phyloP scores from a whole-genome alignment of 106 monocot species.

The Dioscorea alata region DNA sequence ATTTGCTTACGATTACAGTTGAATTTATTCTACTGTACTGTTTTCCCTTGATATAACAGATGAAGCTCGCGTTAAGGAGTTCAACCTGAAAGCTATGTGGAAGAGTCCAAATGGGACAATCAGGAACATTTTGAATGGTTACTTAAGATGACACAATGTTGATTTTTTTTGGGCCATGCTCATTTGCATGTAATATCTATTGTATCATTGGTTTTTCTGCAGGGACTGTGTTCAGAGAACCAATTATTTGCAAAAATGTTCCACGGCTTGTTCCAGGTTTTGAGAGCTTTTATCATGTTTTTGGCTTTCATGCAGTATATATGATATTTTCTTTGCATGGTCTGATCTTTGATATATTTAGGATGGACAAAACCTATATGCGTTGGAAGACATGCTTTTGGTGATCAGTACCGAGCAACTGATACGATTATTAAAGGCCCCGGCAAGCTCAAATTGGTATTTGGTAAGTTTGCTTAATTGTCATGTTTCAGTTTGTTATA shows the following conservation, averaged over 20 bases:
- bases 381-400: conserved; percentile 98
- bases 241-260: conserved; percentile 86
- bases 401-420: conserved; percentile 90
- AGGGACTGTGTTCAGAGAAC: conserved; percentile 98
- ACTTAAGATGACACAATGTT: too few relatives aligned
- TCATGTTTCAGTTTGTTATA: not conserved
- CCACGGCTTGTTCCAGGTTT: conserved; percentile 81
- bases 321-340: not conserved
- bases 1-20: too few relatives aligned
- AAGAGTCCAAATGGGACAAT: conserved; percentile 96
- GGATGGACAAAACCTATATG: conserved; percentile 96
- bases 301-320: not conserved
- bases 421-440: conserved; percentile 81
- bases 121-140: conserved; percentile 93
- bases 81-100: conserved; percentile 94
- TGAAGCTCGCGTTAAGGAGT: conserved; percentile 83
- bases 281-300: not conserved
- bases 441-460: conserved; percentile 83
- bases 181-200: not conserved
- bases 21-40: not conserved
- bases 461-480: conserved; percentile 33
- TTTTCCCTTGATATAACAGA: conserved; percentile 31
- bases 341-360: conserved; percentile 13
- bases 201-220: not conserved
- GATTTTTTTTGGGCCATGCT: too few relatives aligned